Evolutionary conservation across 441 rosid species (phyloP).

Genomic region (Erysimum cheiri): DNA sequence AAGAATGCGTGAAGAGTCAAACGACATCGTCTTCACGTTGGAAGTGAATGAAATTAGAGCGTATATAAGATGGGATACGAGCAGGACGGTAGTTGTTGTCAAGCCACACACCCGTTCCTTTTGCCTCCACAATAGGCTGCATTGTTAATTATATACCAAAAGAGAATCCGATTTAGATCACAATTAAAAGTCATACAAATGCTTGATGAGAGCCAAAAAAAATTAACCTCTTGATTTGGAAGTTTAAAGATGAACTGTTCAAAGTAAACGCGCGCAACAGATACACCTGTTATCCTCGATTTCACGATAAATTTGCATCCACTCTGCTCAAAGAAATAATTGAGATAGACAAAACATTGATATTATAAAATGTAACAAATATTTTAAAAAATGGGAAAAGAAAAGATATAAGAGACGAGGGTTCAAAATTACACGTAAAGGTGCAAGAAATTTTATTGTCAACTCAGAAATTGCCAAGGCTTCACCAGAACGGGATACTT

Average conservation of each 20-base stretch:
- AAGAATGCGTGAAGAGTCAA: background rate
- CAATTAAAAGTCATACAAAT: background rate
- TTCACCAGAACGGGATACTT: background rate
- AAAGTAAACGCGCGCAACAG: constrained; percentile 60
- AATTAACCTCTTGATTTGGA: constrained; percentile 62
- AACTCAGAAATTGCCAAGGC: constrained; percentile 62
- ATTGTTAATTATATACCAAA: background rate
- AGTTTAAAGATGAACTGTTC: constrained; percentile 68
- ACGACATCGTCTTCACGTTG: constrained; percentile 12
- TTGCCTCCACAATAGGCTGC: background rate
- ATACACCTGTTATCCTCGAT: constrained; percentile 55
- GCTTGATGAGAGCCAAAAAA: background rate
- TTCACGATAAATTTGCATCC: constrained; percentile 65
- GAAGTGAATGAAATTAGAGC: constrained; percentile 57
- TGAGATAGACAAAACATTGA: background rate
- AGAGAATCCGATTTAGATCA: background rate
- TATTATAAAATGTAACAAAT: background rate
- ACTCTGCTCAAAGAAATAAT: constrained; percentile 45
- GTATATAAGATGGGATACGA: constrained; percentile 69
- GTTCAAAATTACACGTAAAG: constrained; percentile 56
- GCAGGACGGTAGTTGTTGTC: constrained; percentile 75
- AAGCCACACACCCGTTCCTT: constrained; percentile 64
- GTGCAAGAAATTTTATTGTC: constrained; percentile 60
- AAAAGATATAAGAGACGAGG: background rate
- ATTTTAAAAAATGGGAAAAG: too few relatives aligned